phyloP scores from a whole-genome alignment of 2,329 filamentous ascomycete species.

The Penicillium sp. region DNA sequence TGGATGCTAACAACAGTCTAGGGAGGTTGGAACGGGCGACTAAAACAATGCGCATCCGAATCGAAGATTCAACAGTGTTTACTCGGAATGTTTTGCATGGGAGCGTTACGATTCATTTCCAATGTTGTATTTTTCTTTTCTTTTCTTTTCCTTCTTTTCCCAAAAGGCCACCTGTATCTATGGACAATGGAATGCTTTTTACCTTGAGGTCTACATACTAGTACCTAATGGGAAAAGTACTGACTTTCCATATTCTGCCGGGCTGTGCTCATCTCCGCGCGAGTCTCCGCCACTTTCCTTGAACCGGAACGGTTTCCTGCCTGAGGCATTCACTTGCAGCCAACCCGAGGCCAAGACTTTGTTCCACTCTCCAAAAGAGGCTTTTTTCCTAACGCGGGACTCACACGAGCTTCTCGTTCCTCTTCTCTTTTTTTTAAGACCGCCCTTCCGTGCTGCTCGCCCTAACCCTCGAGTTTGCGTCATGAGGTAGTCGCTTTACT shows the following conservation, averaged over 20 bases:
- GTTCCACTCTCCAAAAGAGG: slow-evolving; percentile 34
- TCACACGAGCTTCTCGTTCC: slow-evolving; percentile 28
- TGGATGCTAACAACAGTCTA: slow-evolving; percentile 26
- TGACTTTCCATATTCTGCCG: slow-evolving; percentile 5
- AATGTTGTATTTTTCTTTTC: slow-evolving; percentile 7
- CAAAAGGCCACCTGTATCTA: slow-evolving; percentile 1
- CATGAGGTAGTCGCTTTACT: slow-evolving; percentile 33
- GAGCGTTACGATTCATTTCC: slow-evolving; percentile 12
- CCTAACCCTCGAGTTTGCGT: slow-evolving; percentile 23
- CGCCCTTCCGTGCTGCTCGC: slow-evolving; percentile 16
- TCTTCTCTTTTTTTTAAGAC: slow-evolving; percentile 14
- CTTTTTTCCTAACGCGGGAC: slow-evolving; percentile 35
- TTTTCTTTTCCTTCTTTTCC: not conserved
- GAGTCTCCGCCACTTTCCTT: slow-evolving; percentile 24
- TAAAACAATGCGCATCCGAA: slow-evolving; percentile 17
- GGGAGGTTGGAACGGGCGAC: slow-evolving; percentile 48
- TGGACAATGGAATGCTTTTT: slow-evolving; percentile 1
- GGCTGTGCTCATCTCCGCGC: slow-evolving; percentile 12
- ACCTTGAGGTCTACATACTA: slow-evolving; percentile 4
- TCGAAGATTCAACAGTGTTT: slow-evolving; percentile 1
- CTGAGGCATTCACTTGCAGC: slow-evolving; percentile 24
- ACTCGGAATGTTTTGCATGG: slow-evolving; percentile 11
- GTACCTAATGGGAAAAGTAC: slow-evolving; percentile 6
- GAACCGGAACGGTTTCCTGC: slow-evolving; percentile 14
- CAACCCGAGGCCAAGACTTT: slow-evolving; percentile 26